phyloP scores from a whole-genome alignment of 805 yeast genomes.

The Zygosaccharomyces siamensis region DNA sequence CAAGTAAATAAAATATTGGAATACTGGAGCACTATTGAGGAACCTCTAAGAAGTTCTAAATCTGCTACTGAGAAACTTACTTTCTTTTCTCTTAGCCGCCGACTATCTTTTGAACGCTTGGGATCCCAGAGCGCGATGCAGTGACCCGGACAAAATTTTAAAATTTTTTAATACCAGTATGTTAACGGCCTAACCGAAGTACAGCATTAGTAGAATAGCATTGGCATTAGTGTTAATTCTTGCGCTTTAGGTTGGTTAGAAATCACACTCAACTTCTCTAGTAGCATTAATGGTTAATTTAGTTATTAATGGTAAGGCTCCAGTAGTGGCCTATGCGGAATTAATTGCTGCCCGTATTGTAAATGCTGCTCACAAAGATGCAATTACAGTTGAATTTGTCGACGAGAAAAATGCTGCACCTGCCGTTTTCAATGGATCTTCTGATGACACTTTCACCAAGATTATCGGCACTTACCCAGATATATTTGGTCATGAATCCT shows the following conservation, averaged over 20 bases:
- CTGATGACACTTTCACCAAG: slow-evolving; percentile 42
- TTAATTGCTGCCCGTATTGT: slow-evolving; percentile 74
- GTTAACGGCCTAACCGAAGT: neutral
- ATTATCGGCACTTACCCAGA: slow-evolving; percentile 52
- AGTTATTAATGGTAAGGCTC: slow-evolving; percentile 81
- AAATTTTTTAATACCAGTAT: slow-evolving; percentile 1
- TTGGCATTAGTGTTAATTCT: too few relatives aligned
- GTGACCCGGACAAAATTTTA: slow-evolving; percentile 11
- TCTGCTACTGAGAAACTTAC: too few relatives aligned
- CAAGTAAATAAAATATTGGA: neutral
- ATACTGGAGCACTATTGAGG: neutral
- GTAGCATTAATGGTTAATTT: slow-evolving; percentile 33
- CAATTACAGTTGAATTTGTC: slow-evolving; percentile 57
- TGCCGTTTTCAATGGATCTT: slow-evolving; percentile 44
- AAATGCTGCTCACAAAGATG: slow-evolving; percentile 46
- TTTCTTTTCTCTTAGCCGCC: neutral
- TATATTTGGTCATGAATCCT: slow-evolving; percentile 28
- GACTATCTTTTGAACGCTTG: neutral
- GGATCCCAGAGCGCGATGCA: neutral
- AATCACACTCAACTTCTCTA: neutral
- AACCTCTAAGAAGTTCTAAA: neutral
- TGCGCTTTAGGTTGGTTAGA: neutral
- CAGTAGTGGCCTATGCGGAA: slow-evolving; percentile 71
- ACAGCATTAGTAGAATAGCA: too few relatives aligned
- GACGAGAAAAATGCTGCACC: slow-evolving; percentile 66